Evolutionary conservation across 2,329 filamentous ascomycete species (phyloP).

Genomic region (Phaeomoniella chlamydospora): DNA sequence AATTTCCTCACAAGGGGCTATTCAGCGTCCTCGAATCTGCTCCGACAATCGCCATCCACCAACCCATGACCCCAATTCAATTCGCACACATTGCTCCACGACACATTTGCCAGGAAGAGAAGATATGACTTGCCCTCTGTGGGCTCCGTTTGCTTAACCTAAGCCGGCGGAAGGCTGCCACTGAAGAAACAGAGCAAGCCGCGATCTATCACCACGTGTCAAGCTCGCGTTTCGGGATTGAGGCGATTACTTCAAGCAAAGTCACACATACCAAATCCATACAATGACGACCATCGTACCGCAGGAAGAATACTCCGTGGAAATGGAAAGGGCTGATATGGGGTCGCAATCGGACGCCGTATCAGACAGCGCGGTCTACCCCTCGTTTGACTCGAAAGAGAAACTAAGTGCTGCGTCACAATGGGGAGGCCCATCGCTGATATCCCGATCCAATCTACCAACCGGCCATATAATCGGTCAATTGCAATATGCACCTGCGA

Average conservation of each 20-base stretch:
- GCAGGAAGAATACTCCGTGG: neutral
- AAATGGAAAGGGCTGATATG: neutral
- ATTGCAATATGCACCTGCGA: constrained; percentile 48
- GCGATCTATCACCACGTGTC: neutral
- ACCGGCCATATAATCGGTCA: constrained; percentile 35
- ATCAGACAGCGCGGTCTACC: too few relatives aligned
- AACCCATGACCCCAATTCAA: too few relatives aligned
- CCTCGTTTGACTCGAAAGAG: too few relatives aligned
- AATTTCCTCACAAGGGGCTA: neutral
- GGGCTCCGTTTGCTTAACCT: neutral
- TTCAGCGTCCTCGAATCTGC: neutral
- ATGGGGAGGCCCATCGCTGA: neutral
- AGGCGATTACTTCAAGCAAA: neutral
- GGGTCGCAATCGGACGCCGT: neutral
- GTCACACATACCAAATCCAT: neutral
- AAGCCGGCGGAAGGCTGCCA: too few relatives aligned
- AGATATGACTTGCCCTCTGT: neutral
- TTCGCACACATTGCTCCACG: too few relatives aligned
- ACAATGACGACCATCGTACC: neutral
- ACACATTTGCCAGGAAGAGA: too few relatives aligned
- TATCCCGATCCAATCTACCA: neutral
- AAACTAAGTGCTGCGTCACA: too few relatives aligned
- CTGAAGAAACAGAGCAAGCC: too few relatives aligned
- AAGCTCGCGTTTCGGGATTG: neutral
- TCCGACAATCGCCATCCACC: too few relatives aligned